These are phyloP conservation scores for Aureoboletus auriporus DNA, from an alignment of 768 basidiomycete species.

Conservation along the genomic window DNA sequence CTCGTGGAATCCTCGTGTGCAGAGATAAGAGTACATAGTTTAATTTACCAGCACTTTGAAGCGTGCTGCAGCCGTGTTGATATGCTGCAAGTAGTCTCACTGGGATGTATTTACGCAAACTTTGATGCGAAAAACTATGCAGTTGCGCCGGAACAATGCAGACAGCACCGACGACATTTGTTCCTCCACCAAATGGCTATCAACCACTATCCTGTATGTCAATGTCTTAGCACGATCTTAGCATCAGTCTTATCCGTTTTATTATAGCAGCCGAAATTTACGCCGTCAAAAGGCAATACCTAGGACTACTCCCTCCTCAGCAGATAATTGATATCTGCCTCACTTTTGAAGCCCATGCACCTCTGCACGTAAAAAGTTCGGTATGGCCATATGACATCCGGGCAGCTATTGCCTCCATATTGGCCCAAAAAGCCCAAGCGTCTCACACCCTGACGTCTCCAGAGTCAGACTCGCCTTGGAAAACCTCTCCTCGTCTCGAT, in stretches of 20 bases:
- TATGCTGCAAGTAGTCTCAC: neutral
- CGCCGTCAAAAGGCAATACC: slow-evolving; percentile 68
- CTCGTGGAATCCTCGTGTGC: neutral
- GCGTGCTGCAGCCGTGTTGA: too few species aligned
- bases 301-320: slow-evolving; percentile 58
- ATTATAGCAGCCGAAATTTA: slow-evolving; percentile 40
- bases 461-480: slow-evolving; percentile 7
- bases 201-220: slow-evolving; percentile 35
- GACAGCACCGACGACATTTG: slow-evolving; percentile 37
- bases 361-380: slow-evolving; percentile 57
- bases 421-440: slow-evolving; percentile 23
- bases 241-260: slow-evolving; percentile 11
- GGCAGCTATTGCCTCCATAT: slow-evolving; percentile 55
- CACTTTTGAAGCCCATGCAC: slow-evolving; percentile 64
- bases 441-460: slow-evolving; percentile 17
- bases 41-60: neutral
- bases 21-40: slow-evolving; percentile 1
- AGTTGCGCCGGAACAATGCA: slow-evolving; percentile 63
- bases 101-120: slow-evolving; percentile 37
- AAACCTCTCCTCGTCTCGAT: slow-evolving; percentile 13
- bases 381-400: slow-evolving; percentile 73
- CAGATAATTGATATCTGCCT: slow-evolving; percentile 82
- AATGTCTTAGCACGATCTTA: slow-evolving; percentile 18
- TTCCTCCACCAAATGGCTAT: slow-evolving; percentile 34
- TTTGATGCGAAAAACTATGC: slow-evolving; percentile 71